Evolutionary conservation across 352 stramenopile genomes (phyloP).

Genomic region (Paralagenidium karlingii): DNA sequence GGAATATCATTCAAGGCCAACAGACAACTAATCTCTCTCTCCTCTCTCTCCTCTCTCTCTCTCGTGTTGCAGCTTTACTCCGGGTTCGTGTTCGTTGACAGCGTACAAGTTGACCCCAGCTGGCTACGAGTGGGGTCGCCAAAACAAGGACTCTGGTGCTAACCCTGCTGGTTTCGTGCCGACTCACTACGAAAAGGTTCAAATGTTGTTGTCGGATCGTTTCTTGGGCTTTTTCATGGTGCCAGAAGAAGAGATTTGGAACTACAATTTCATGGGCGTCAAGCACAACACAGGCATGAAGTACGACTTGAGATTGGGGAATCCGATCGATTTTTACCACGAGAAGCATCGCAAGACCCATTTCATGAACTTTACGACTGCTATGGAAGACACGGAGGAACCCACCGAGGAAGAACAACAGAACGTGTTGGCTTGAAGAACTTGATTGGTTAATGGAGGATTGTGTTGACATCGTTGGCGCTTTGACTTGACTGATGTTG

Average conservation of each 20-base stretch:
- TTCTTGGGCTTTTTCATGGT: constrained; percentile 99
- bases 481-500: too few species aligned
- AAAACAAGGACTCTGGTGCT: constrained; percentile 94
- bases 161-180: constrained; percentile 92
- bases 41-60: too few species aligned
- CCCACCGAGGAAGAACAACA: constrained; percentile 84
- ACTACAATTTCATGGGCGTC: constrained; percentile 99
- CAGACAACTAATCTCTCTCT: constrained; percentile 1
- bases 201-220: constrained; percentile 98
- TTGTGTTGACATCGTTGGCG: too few species aligned
- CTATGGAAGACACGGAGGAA: constrained; percentile 91
- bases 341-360: constrained; percentile 98
- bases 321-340: constrained; percentile 99
- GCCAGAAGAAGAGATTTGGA: constrained; percentile 97
- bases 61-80: constrained; percentile 91
- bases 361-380: constrained; percentile 99
- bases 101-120: constrained; percentile 96
- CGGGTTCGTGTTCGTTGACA: constrained; percentile 97
- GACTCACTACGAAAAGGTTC: constrained; percentile 98
- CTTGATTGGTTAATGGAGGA: not conserved
- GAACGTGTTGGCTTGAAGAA: constrained; percentile 57
- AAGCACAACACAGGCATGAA: constrained; percentile 97
- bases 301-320: constrained; percentile 95
- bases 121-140: constrained; percentile 97
- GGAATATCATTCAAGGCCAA: not conserved